Conservation (phyloP, 1,139 yeast genomes). For the Arxiozyma slooffiae region DNA sequence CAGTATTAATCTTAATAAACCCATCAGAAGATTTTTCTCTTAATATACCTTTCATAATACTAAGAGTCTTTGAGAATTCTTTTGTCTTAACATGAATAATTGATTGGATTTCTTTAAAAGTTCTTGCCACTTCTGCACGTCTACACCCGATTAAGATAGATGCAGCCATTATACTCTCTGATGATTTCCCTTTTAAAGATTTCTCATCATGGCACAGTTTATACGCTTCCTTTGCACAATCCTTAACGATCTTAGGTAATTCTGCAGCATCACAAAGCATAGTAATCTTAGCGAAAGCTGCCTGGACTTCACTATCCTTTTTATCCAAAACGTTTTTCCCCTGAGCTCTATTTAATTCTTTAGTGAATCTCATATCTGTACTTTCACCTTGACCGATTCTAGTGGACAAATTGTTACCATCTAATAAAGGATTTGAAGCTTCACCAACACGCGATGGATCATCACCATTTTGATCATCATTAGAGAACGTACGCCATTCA, state of each 20-base stretch:
- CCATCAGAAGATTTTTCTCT: conserved; percentile 49
- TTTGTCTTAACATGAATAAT: conserved; percentile 88
- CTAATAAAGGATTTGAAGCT: conserved; percentile 90
- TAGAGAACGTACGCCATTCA: conserved; percentile 96
- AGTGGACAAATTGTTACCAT: conserved; percentile 85
- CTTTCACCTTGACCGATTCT: conserved; percentile 73
- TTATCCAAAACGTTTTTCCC: conserved; percentile 75
- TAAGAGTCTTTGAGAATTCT: conserved; percentile 84
- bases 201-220: conserved; percentile 85
- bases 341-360: conserved; percentile 86
- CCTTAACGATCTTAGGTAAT: conserved; percentile 88
- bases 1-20: conserved; percentile 35
- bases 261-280: conserved; percentile 97
- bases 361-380: conserved; percentile 60
- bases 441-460: conserved; percentile 99
- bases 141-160: conserved; percentile 92
- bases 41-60: conserved; percentile 68
- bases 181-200: conserved; percentile 80
- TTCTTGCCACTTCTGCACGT: conserved; percentile 87
- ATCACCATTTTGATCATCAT: conserved; percentile 95
- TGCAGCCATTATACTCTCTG: conserved; percentile 94
- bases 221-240: conserved; percentile 94
- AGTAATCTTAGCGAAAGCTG: conserved; percentile 84
- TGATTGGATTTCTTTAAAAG: conserved; percentile 93
- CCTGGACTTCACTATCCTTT: conserved; percentile 76